Conservation (phyloP, 345 rosid species). For the Aethionema arabicum region DNA sequence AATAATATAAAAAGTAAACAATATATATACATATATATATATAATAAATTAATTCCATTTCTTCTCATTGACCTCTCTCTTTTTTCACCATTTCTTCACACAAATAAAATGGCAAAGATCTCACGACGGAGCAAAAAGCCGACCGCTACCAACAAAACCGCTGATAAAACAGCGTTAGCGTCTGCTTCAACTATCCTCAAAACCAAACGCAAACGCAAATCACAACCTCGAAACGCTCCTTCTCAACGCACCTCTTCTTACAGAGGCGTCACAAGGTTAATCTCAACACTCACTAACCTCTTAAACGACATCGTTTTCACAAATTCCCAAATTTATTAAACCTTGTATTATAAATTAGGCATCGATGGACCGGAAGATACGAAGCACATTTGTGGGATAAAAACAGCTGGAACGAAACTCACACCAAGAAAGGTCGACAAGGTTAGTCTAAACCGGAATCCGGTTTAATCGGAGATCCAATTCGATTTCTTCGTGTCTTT, state of each 20-base stretch:
- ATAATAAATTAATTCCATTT: slow-evolving; percentile 30
- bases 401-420: slow-evolving; percentile 82
- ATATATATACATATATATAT: slow-evolving; percentile 8
- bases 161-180: slow-evolving; percentile 23
- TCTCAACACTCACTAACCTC: neutral
- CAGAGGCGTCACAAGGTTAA: slow-evolving; percentile 87
- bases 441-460: slow-evolving; percentile 38
- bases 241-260: slow-evolving; percentile 84
- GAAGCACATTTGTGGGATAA: slow-evolving; percentile 92
- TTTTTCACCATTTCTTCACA: slow-evolving; percentile 14
- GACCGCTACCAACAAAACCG: neutral
- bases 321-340: neutral
- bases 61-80: slow-evolving; percentile 10
- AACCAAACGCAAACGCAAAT: slow-evolving; percentile 72
- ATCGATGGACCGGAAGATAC: slow-evolving; percentile 84
- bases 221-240: slow-evolving; percentile 73
- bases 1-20: neutral
- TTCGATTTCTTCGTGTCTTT: slow-evolving; percentile 22
- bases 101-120: slow-evolving; percentile 34
- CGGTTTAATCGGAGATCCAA: slow-evolving; percentile 18
- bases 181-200: slow-evolving; percentile 36
- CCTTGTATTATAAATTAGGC: slow-evolving; percentile 44
- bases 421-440: slow-evolving; percentile 83
- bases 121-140: slow-evolving; percentile 28
- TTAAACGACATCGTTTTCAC: slow-evolving; percentile 13